Evolutionary conservation across 2,329 filamentous ascomycete genomes (phyloP), one percentile per base, ranked within the genome.

Genomic region (Aureobasidium lini): DNA sequence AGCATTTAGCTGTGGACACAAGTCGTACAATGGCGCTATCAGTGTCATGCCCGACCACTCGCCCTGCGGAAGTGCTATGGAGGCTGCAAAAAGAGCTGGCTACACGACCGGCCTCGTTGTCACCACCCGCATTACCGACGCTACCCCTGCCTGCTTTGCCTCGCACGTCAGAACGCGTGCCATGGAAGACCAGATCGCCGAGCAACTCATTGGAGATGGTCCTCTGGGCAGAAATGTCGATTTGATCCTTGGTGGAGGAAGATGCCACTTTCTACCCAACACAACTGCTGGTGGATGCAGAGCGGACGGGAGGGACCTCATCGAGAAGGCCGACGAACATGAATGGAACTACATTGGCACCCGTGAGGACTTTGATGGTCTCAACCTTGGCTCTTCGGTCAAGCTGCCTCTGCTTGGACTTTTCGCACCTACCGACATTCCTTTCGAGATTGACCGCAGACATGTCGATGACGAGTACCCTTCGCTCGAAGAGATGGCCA

Each of bases 11-110:
- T 99, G 94, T 69, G 93, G 85, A 18, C 76, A 81, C 70, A 99
- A 99, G 83, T 95, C 87, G 72, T 99, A 99, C 77, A 99, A 99
- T 70, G 91, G 91, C 49, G 94, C 94, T 65, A 97, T 99, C 66
- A 89, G 90, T 9, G 88, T 95, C 57, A 79, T 95, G 15, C 92
- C 92, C 0, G 87, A 95, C 72, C 84, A 88, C 65, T 84, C 84
- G 32, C 90, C 94, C 4, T 99, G 94, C 72, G 94, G 93, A 7
- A 96, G 92, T 16, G 90, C 88, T 40, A 82, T 99, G 57, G 94
- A 99, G 76, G 94, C 94, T 3, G 94, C 94, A 39, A 95, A 96
- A 76, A 84, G 85, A 66, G 88, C 89, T 8, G 94, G 94, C 13
- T 97, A 96, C 58, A 87, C 85, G 75, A 99, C 94, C 2, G 94